Base-by-base conservation (phyloP, 2,329 filamentous ascomycete species). In the Aspergillus tubingensis region DNA sequence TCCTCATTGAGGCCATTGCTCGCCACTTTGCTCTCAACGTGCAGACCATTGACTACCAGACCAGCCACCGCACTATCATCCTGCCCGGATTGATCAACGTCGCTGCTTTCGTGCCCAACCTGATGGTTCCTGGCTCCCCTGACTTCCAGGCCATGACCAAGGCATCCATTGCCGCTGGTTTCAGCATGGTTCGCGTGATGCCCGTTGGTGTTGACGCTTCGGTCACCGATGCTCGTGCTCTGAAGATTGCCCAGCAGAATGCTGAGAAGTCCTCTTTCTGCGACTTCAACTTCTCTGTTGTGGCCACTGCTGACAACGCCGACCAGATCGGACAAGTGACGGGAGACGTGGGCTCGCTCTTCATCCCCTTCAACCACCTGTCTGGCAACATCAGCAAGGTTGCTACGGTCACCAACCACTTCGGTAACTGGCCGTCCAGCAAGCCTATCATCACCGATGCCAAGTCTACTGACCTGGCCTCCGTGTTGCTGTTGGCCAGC, bases 1-100 rank as follows among this genome's bases (percentile, higher is more conserved):
- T 99, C 61, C 81, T 99, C 54, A 89, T 99, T 56, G 95, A 99
- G 80, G 95, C 94, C 21, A 91, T 99, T 66, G 88, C 92, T 59
- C 88, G 94, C 61, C 90, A 96, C 76, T 96, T 92, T 73, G 88
- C 93, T 67, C 84, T 99, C 57, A 88, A 91, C 39, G 87, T 99
- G 59, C 86, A 87, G 73, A 89, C 88, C 66, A 87, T 93, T 59
- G 95, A 99, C 79, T 96, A 89, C 79, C 92, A 96, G 81, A 94
- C 92, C 50, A 97, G 95, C 79, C 90, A 93, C 75, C 85, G 87
- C 66, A 91, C 89, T 3, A 80, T 91, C 49, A 82, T 88, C 47
- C 83, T 93, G 39, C 90, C 91, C 36, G 90, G 90, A 2, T 78
- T 93, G 59, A 86, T 93, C 78, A 93, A 92, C 72, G 83, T 92